Percentiles rank a stretch among this genome's conserved stretches.
Evolutionary conservation across 2,329 filamentous ascomycete species (phyloP).

Genomic region (Neonectria coccinea): DNA sequence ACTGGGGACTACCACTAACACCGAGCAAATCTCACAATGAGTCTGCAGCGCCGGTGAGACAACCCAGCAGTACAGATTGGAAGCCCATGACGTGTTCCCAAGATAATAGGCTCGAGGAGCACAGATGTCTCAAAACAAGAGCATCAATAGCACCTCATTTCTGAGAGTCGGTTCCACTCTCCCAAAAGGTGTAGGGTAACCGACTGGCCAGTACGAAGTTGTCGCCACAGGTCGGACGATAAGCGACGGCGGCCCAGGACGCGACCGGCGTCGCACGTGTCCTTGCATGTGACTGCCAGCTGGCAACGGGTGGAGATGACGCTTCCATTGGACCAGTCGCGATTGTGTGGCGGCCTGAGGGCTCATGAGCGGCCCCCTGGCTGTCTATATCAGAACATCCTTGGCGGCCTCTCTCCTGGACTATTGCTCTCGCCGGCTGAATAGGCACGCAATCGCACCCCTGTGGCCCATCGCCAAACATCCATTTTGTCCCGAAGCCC

Average conservation of each 20-base stretch:
- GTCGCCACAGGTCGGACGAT: background rate
- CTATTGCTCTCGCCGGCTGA: background rate
- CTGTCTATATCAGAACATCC: conserved; percentile 23
- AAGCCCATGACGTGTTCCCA: conserved; percentile 8
- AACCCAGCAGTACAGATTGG: background rate
- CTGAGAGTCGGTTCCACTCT: background rate
- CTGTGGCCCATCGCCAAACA: conserved; percentile 1
- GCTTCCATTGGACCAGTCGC: conserved; percentile 38
- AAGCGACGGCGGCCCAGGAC: background rate
- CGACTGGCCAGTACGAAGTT: background rate
- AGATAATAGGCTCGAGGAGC: background rate
- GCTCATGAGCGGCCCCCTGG: conserved; percentile 18
- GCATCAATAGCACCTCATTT: background rate
- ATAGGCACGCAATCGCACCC: conserved; percentile 2
- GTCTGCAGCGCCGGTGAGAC: background rate
- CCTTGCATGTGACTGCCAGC: conserved; percentile 46
- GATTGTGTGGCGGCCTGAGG: conserved; percentile 43
- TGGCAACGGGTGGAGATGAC: conserved; percentile 45
- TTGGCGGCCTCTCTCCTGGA: conserved; percentile 14
- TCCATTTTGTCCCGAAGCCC: conserved; percentile 7
- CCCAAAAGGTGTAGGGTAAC: conserved; percentile 23
- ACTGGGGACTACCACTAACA: background rate
- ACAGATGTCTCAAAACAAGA: background rate
- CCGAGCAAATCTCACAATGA: background rate
- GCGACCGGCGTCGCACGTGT: conserved; percentile 39